Evolutionary conservation across 768 basidiomycete species (phyloP), one percentile per base, ranked within the genome.

Genomic region (Mycena sanguinolenta): DNA sequence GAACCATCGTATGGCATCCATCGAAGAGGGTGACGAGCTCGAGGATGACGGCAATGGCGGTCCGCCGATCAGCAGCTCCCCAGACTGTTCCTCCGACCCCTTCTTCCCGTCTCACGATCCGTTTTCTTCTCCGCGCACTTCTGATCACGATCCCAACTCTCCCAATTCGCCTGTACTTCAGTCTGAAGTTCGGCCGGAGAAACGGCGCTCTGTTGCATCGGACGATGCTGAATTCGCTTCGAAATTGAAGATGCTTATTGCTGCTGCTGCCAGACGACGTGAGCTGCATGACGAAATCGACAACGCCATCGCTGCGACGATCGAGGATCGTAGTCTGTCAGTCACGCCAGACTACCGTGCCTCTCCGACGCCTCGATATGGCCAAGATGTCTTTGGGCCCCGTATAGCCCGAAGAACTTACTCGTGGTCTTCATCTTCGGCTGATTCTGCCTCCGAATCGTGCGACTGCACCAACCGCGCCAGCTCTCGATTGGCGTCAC

Each of bases 61-160:
- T 53, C 69, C 73, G 9, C 69, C 69, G 12, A 30, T 61, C 53
- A 73, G 69, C 61, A 71, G 73, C 57, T 71, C 70, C 21, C 69
- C 73, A 4, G 38, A 59, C 28, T 63, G 66, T 38, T 74, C 67
- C 13, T 73, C 72, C 2, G 69, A 70, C 32, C 42, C 61, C 4
- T 61, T 70, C 49, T 73, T 73, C 49, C 72, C 68, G 17, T 28
- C 21, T 19, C 14, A 57, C 30, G 58, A 65, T 1, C 46, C 58
- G 4, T 27, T 50, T 12, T 73, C 69, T 17, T 63, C 72, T 14
- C 72, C 72, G 1, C 65, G 63, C 9, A 73, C 72, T 7, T 69
- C 67, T 25, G 49, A 62, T n/a, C 32, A 34, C 32, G 32, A 34
- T 34, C 32, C 32, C 32, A 10, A 34, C 32, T 34, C 32, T 34